These are phyloP conservation scores for Zygotorulaspora florentina DNA, from an alignment of 805 yeast genomes.

Conservation along the genomic window DNA sequence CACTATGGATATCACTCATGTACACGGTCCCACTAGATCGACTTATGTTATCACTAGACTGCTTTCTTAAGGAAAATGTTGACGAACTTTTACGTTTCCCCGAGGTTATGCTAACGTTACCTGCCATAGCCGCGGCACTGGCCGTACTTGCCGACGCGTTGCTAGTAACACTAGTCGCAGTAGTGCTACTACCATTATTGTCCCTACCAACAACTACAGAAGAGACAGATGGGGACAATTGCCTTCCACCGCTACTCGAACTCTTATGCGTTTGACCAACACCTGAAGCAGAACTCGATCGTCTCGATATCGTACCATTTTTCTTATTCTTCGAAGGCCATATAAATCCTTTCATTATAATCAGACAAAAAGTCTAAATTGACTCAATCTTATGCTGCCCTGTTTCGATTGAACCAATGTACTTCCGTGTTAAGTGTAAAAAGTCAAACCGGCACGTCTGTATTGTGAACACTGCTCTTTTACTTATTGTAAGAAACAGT, in stretches of 20 bases:
- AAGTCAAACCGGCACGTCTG: too few species aligned
- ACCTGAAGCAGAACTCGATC: background rate
- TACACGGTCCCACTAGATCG: constrained; percentile 11
- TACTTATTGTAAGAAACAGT: background rate
- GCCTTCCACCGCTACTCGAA: background rate
- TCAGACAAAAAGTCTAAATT: background rate
- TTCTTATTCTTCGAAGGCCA: constrained; percentile 25
- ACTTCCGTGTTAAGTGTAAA: too few species aligned
- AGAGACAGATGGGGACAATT: constrained; percentile 5
- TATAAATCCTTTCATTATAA: constrained; percentile 22
- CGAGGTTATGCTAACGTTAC: background rate
- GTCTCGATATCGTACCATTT: constrained; percentile 1
- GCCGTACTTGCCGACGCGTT: constrained; percentile 3
- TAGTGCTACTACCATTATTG: background rate
- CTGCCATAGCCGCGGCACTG: background rate
- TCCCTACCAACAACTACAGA: background rate
- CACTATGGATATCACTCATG: constrained; percentile 4
- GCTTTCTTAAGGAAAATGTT: constrained; percentile 9
- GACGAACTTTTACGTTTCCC: constrained; percentile 13
- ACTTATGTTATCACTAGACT: constrained; percentile 9
- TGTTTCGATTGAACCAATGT: too few species aligned
- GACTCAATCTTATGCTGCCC: too few species aligned
- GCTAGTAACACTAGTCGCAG: background rate
- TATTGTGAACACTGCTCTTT: too few species aligned
- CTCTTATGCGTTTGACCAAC: background rate